These are phyloP conservation scores for Xylaria telfairii DNA, from an alignment of 495 filamentous ascomycete genomes.

Conservation along the genomic window DNA sequence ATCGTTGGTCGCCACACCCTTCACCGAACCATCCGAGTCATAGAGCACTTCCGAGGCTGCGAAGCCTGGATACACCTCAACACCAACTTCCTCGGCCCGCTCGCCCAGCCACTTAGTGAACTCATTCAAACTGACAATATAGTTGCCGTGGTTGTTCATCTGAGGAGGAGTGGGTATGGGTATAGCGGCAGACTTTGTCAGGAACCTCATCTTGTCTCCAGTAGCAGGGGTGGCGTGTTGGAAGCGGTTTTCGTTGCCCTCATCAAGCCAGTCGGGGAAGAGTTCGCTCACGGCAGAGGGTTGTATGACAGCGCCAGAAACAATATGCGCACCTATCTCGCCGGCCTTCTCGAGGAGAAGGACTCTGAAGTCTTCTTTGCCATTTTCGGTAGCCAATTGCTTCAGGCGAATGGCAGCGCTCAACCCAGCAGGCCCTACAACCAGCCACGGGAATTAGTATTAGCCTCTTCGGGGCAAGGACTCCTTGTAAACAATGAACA, in stretches of 20 bases:
- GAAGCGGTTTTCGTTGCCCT: constrained; percentile 86
- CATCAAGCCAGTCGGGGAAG: constrained; percentile 89
- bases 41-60: constrained; percentile 94
- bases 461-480: not conserved
- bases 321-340: constrained; percentile 91
- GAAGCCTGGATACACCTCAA: constrained; percentile 97
- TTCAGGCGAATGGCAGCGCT: constrained; percentile 93
- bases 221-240: constrained; percentile 81
- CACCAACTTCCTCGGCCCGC: constrained; percentile 93
- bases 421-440: constrained; percentile 82
- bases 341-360: constrained; percentile 94
- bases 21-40: constrained; percentile 81
- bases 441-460: constrained; percentile 8
- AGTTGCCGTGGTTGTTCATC: constrained; percentile 98
- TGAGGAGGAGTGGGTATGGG: constrained; percentile 89
- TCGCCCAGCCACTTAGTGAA: constrained; percentile 95
- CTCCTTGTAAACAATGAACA: not conserved
- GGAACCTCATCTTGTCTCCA: constrained; percentile 88
- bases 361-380: constrained; percentile 94
- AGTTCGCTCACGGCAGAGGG: constrained; percentile 89
- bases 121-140: constrained; percentile 94
- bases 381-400: constrained; percentile 93
- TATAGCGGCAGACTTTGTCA: constrained; percentile 81
- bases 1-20: constrained; percentile 96
- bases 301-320: constrained; percentile 95